Base-by-base conservation (phyloP, 805 yeast species). In the Ogataea trehalophila region DNA sequence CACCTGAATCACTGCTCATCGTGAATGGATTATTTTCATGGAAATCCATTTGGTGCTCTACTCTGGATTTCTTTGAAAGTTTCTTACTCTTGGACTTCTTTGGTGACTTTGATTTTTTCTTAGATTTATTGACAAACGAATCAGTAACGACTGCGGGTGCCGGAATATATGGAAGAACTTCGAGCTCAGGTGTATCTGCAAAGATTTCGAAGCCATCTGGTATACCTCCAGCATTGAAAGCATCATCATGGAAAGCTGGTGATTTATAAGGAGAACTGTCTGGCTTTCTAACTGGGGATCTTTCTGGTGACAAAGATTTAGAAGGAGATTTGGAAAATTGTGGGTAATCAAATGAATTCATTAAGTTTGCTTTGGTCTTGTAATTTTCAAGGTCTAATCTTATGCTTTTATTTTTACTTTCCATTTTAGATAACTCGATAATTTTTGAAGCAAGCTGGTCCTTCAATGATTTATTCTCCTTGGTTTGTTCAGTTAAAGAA, bases 301-400 rank as follows among this genome's bases (percentile, higher is more conserved):
- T 36, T 4, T 33, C 23, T 14, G 43, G 43, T 17, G 43, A 41
- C 11, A 26, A 26, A 26, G 31, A 26, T 26, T 33, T 46, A 11
- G 47, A 40, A 11, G 43, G 42, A 41, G 54, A 48, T 26, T 33
- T 15, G 14, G 41, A 37, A 9, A 42, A 9, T 23, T 34, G 33
- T 31, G 26, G 42, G 6, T 41, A 33, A 15, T 45, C 54, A 29
- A 51, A 22, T 22, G 59, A 56, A 18, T 53, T 51, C 35, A 54
- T 4, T 9, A 57, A 43, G 13, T 38, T 44, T 40, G 50, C 31
- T 41, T 49, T 57, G 20, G 58, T 52, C 47, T 51, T 54, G 45
- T 48, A 47, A 8, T 50, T 48, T 45, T 57, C 61, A 22, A 56
- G 29, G 31, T 48, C 54, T 6, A 50, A 45, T 34, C 52, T 45